Evolutionary conservation across 345 rosid genomes (phyloP).

Genomic region (Arabis hirsuta): DNA sequence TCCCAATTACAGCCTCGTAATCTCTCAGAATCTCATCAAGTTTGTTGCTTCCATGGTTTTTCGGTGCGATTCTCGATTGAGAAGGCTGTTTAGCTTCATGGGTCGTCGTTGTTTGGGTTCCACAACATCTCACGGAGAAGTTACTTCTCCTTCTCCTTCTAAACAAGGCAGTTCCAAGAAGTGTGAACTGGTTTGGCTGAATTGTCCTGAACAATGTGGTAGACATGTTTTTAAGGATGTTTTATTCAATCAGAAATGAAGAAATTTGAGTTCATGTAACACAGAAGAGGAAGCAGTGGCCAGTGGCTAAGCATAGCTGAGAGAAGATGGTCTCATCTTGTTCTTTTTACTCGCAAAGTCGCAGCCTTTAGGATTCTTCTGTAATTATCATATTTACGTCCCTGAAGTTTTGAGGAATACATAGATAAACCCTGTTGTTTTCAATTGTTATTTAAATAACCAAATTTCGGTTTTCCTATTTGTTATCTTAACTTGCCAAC

Average conservation of each 20-base stretch:
- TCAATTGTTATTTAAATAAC: background rate
- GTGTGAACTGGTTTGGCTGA: conserved; percentile 55
- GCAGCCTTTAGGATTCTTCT: no score
- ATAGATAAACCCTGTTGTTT: background rate
- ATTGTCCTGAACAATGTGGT: conserved; percentile 60
- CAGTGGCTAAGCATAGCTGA: conserved; percentile 8
- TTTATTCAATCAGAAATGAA: background rate
- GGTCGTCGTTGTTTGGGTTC: conserved; percentile 54
- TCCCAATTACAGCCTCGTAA: conserved; percentile 87
- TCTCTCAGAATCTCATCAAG: conserved; percentile 59
- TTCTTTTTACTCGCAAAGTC: background rate
- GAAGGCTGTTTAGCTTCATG: conserved; percentile 56
- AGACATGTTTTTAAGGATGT: conserved; percentile 50
- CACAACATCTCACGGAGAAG: conserved; percentile 55
- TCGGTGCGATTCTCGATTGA: conserved; percentile 51
- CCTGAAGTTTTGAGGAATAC: background rate
- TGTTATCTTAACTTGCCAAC: no score
- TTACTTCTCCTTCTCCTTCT: conserved; percentile 52
- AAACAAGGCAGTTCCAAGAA: conserved; percentile 50
- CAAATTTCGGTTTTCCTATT: background rate
- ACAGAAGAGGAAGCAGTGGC: conserved; percentile 1
- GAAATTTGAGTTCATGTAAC: conserved; percentile 12
- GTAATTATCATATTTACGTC: background rate
- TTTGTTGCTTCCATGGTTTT: conserved; percentile 48
- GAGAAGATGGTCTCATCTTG: conserved; percentile 9